phyloP scores from a whole-genome alignment of 2,329 filamentous ascomycete genomes.

The Xylariaceae sp. region DNA sequence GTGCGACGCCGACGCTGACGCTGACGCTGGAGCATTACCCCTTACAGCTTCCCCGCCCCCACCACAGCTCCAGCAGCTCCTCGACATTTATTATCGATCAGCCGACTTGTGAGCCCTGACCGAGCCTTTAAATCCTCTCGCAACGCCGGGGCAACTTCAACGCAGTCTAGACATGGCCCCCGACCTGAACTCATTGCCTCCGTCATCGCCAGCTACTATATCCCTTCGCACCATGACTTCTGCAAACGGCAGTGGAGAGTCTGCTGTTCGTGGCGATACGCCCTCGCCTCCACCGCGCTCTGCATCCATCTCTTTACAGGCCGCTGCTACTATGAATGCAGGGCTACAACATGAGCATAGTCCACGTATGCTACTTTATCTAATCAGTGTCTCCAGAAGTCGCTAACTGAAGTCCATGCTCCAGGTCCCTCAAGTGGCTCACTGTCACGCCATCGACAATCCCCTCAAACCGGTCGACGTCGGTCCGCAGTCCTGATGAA shows the following conservation, averaged over 20 bases:
- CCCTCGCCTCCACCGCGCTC: constrained; percentile 68
- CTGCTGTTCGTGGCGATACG: constrained; percentile 48
- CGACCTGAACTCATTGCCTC: constrained; percentile 65
- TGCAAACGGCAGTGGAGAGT: constrained; percentile 38
- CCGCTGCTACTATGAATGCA: constrained; percentile 78
- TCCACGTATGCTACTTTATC: constrained; percentile 51
- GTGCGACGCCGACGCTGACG: no score
- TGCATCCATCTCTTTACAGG: constrained; percentile 74
- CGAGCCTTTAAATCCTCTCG: not conserved
- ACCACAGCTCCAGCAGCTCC: no score
- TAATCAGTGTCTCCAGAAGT: not conserved
- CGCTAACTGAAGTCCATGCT: constrained; percentile 12
- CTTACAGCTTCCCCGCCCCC: not conserved
- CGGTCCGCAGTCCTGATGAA: constrained; percentile 75
- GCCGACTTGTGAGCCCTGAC: not conserved
- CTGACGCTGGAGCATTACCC: no score
- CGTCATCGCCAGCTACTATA: constrained; percentile 47
- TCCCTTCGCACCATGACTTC: constrained; percentile 46
- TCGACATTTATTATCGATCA: no score
- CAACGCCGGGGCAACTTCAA: not conserved
- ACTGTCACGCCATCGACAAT: constrained; percentile 51
- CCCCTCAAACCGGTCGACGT: constrained; percentile 61
- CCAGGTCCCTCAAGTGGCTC: constrained; percentile 61
- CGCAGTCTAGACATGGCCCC: constrained; percentile 51
- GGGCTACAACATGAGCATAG: constrained; percentile 71